Percentiles rank a stretch among this genome's conserved stretches.
phyloP scores from a whole-genome alignment of 176 grass and related monocot species.

The Eleusine indica region DNA sequence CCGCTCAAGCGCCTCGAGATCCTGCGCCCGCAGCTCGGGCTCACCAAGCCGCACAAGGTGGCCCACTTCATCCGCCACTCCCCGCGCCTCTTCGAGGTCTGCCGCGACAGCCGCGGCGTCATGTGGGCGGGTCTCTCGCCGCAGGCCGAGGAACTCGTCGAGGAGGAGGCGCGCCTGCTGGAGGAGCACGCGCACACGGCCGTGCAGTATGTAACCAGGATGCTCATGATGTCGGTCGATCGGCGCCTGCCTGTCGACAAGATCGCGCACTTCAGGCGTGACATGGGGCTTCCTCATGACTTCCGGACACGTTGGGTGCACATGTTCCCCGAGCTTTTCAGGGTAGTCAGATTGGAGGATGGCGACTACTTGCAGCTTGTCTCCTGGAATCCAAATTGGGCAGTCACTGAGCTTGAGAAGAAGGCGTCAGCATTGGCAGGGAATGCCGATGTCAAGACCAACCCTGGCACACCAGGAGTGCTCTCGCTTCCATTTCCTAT shows the following conservation, averaged over 20 bases:
- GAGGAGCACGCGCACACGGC: slow-evolving; percentile 51
- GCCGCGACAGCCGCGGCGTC: slow-evolving; percentile 66
- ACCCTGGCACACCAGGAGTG: slow-evolving; percentile 43
- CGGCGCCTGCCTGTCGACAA: slow-evolving; percentile 64
- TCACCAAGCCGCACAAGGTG: slow-evolving; percentile 72
- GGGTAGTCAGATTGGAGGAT: slow-evolving; percentile 55
- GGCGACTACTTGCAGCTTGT: slow-evolving; percentile 67
- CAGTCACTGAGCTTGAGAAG: slow-evolving; percentile 79
- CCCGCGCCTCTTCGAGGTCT: slow-evolving; percentile 73
- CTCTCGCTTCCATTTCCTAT: slow-evolving; percentile 76
- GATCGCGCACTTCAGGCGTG: slow-evolving; percentile 66
- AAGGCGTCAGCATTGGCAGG: slow-evolving; percentile 36
- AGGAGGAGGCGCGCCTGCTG: slow-evolving; percentile 71
- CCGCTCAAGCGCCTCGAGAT: slow-evolving; percentile 73
- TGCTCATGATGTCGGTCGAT: slow-evolving; percentile 86
- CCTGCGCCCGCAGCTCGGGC: slow-evolving; percentile 66
- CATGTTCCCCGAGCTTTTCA: slow-evolving; percentile 73
- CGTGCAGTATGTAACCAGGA: slow-evolving; percentile 57
- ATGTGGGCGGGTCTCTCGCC: slow-evolving; percentile 68
- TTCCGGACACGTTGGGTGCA: slow-evolving; percentile 72
- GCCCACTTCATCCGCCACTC: slow-evolving; percentile 72
- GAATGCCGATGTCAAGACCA: slow-evolving; percentile 18
- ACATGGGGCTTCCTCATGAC: slow-evolving; percentile 79
- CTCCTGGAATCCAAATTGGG: slow-evolving; percentile 77
- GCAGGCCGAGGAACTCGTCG: slow-evolving; percentile 58